Evolutionary conservation across 495 filamentous ascomycete species (phyloP), one percentile per base, ranked within the genome.

Genomic region (Barbatosphaeria neglecta): DNA sequence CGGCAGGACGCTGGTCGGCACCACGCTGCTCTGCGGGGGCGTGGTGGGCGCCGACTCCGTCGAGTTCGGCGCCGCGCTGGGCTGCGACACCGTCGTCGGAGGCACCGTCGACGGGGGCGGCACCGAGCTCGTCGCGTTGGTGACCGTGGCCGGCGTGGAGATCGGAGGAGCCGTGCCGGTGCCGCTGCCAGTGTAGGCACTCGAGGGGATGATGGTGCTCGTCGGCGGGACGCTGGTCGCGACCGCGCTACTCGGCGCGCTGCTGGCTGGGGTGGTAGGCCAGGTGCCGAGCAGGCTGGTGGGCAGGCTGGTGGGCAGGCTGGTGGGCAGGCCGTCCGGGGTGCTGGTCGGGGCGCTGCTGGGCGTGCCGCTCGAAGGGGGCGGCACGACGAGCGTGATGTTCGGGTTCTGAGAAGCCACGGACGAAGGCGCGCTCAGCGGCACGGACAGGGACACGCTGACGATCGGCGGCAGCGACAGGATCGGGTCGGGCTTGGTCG

Each of bases 61-160:
- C 3, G 52, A 39, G 24, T 61, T 63, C 11, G 28, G 35, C n/a
- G 50, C 49, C 15, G 58, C 16, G 6, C 18, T 25, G 19, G 48
- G 51, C 10, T 56, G 51, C 3, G 51, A 24, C 44, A 25, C 22
- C 1, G 54, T 41, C 18, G 47, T 41, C 41, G 50, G 50, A 28
- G 45, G 38, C 6, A 47, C 44, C 13, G 56, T 54, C 2, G 50
- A 37, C 22, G 23, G 44, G 9, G 46, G 46, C 28, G 22, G 22
- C 13, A 20, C 11, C 17, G 55, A 49, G 9, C 23, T 43, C 3
- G 57, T 58, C 16, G 47, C 44, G 20, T 60, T 60, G 20, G 39
- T 15, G 5, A 13, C 8, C 13, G 39, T n/a, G 31, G 31, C 31
- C 9, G 31, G 31, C 9, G n/a, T n/a, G n/a, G n/a, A n/a, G n/a